Evolutionary conservation across 139 green algal genomes (phyloP), one percentile per base, ranked within the genome.

Genomic region (Zygnema cylindricum): DNA sequence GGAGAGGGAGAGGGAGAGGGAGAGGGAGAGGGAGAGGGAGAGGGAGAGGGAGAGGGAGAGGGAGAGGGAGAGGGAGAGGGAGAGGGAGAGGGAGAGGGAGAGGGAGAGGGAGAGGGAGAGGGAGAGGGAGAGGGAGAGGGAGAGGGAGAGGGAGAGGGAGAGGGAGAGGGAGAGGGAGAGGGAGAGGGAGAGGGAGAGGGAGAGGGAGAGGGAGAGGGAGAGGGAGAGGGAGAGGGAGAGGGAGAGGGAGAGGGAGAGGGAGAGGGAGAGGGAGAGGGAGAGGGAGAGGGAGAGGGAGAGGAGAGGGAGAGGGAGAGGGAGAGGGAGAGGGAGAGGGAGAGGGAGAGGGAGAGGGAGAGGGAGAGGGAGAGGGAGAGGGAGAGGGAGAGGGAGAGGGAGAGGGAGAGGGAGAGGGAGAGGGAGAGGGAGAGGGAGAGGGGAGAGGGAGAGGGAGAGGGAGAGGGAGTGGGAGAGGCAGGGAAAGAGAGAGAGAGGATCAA

Each of bases 211-310:
- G 30, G 30, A 73, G 30, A 73, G 30, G 57, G 30, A 23, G 55
- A 86, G 1, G 55, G 79, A 38, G 79, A 86, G 49, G 3, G 49
- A 86, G 78, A 38, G 32, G 79, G 1, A 86, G 11, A 39, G 7
- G 21, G 79, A 35, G 16, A 54, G 7, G 16, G 7, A 85, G 16
- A 36, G 16, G 43, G 43, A 35, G 2, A 35, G 43, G 35, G 33
- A 1, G 36, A 55, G 2, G 69, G 16, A 33, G 36, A 55, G 0
- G 33, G 71, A 38, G 43, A 81, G 71, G 71, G 71, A 7, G 36
- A 32, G 75, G 30, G 75, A 40, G 75, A 82, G 30, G 75, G 75
- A 25, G 75, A 82, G 49, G 75, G 30, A 30, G 1, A 32, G 75
- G 1, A 23, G 1, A 1, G 0, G 54, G 1, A 30, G 75, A 75